Evolutionary conservation across 2,329 filamentous ascomycete species (phyloP).

Genomic region (Fonsecaea erecta): DNA sequence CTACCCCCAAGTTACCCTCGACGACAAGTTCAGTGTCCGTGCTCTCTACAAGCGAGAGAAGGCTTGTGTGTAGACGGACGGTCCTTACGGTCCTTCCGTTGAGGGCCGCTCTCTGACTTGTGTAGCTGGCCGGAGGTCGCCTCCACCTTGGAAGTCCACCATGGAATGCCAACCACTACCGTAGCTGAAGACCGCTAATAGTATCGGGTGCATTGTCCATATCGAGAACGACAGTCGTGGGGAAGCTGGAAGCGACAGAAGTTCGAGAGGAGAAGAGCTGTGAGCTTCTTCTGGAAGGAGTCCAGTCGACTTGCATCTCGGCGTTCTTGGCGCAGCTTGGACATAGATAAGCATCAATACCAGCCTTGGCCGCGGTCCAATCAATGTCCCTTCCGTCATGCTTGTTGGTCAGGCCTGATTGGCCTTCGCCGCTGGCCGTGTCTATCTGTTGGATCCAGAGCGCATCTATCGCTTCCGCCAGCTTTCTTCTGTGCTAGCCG

Average conservation of each 20-base stretch:
- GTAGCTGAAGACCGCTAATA: too few species aligned
- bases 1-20: too few species aligned
- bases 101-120: background rate
- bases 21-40: too few species aligned
- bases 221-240: background rate
- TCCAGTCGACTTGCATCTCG: background rate
- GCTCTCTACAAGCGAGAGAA: background rate
- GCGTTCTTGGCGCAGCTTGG: background rate
- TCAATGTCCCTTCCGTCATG: background rate
- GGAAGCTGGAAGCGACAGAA: background rate
- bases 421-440: background rate
- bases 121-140: background rate
- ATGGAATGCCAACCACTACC: background rate
- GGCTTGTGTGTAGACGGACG: too few species aligned
- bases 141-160: background rate
- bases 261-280: background rate
- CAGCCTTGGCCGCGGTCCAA: background rate
- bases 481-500: background rate
- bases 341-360: background rate
- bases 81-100: background rate
- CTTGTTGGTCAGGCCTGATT: background rate
- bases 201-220: background rate
- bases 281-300: background rate
- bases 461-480: background rate
- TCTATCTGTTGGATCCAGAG: background rate